Evolutionary conservation across 2,329 filamentous ascomycete genomes (phyloP).

Genomic region (Cytospora leucostoma): DNA sequence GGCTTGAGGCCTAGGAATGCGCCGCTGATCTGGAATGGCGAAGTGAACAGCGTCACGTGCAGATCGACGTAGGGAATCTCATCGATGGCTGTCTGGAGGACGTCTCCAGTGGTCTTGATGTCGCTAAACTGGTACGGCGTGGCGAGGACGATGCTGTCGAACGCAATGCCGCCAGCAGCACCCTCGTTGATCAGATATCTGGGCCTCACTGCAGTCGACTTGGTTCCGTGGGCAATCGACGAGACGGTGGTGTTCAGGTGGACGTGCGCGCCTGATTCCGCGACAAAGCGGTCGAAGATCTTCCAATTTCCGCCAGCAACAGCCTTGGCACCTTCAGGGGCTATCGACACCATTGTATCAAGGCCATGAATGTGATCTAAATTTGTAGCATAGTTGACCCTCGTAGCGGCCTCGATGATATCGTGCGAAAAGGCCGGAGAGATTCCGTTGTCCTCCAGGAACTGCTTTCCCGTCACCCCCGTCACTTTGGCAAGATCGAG

Average conservation of each 20-base stretch:
- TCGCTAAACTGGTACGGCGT: slow-evolving; percentile 79
- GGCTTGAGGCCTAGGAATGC: slow-evolving; percentile 69
- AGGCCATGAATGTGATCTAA: slow-evolving; percentile 83
- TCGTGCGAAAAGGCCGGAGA: slow-evolving; percentile 70
- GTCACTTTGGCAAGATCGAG: slow-evolving; percentile 69
- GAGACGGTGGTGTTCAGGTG: slow-evolving; percentile 69
- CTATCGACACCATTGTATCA: slow-evolving; percentile 89
- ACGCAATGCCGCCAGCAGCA: slow-evolving; percentile 47
- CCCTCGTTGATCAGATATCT: slow-evolving; percentile 51
- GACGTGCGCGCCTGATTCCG: slow-evolving; percentile 61
- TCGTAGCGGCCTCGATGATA: slow-evolving; percentile 84
- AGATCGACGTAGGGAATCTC: slow-evolving; percentile 82
- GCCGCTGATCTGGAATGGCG: slow-evolving; percentile 70
- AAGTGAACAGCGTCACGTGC: slow-evolving; percentile 87
- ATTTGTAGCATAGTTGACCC: slow-evolving; percentile 95
- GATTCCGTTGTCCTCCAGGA: slow-evolving; percentile 65
- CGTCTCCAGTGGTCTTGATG: slow-evolving; percentile 62
- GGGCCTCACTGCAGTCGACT: slow-evolving; percentile 40
- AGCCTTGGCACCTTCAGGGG: slow-evolving; percentile 78
- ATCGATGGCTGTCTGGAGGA: slow-evolving; percentile 72
- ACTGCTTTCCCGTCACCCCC: slow-evolving; percentile 71
- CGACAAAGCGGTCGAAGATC: slow-evolving; percentile 84
- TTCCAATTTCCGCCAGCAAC: slow-evolving; percentile 89
- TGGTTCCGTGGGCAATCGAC: slow-evolving; percentile 55
- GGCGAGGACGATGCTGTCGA: slow-evolving; percentile 82